Conservation (phyloP, 805 yeast species). For the Ogataea haglerorum region DNA sequence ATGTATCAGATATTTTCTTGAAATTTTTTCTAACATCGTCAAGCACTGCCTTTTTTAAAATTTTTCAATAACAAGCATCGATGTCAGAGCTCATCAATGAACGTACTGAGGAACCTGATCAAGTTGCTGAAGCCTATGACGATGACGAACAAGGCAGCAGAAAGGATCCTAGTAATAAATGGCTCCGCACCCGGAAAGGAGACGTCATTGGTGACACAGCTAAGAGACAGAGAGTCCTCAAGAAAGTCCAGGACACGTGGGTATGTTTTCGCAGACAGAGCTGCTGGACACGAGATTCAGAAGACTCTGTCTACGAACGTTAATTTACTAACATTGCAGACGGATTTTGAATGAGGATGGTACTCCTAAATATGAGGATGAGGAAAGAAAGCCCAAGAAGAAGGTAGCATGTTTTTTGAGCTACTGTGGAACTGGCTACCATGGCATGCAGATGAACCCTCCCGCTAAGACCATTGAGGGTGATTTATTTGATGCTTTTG, state of each 20-base stretch:
- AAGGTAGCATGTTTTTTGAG: slow-evolving; percentile 91
- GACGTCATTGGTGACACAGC: slow-evolving; percentile 26
- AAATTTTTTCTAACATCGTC: slow-evolving; percentile 4
- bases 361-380: slow-evolving; percentile 50
- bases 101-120: slow-evolving; percentile 10
- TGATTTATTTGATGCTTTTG: slow-evolving; percentile 77
- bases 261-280: slow-evolving; percentile 40
- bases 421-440: slow-evolving; percentile 94
- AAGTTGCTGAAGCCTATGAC: slow-evolving; percentile 5
- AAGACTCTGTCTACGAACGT: background rate
- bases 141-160: slow-evolving; percentile 13
- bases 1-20: slow-evolving; percentile 2
- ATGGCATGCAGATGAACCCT: slow-evolving; percentile 93
- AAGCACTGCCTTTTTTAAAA: slow-evolving; percentile 8
- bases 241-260: slow-evolving; percentile 47
- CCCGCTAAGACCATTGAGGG: slow-evolving; percentile 89
- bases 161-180: slow-evolving; percentile 18
- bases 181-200: slow-evolving; percentile 28
- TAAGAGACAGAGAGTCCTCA: slow-evolving; percentile 29
- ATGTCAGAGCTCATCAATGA: slow-evolving; percentile 8
- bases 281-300: background rate
- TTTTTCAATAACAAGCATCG: slow-evolving; percentile 5
- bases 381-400: slow-evolving; percentile 71
- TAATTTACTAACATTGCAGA: slow-evolving; percentile 23
- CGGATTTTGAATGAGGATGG: slow-evolving; percentile 60